phyloP scores from a whole-genome alignment of 306 rosid genomes.

The Lotus japonicus region DNA sequence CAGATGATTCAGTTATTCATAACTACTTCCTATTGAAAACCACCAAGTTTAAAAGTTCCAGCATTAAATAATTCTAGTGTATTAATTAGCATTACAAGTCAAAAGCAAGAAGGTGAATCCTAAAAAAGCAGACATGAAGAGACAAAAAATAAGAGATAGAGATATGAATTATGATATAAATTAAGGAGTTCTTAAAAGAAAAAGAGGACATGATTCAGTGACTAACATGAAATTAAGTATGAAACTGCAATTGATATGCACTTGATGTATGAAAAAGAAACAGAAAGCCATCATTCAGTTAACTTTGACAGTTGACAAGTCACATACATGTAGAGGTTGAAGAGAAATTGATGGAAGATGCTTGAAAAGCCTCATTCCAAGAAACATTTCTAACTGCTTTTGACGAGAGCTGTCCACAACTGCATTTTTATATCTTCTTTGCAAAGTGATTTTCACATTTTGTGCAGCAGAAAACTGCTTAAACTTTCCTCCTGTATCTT shows the following conservation, averaged over 20 bases:
- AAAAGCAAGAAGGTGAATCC: constrained; percentile 4
- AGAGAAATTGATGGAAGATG: constrained; percentile 93
- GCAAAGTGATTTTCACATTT: constrained; percentile 91
- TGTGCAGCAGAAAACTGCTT: constrained; percentile 96
- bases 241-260: constrained; percentile 29
- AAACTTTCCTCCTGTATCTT: constrained; percentile 89
- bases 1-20: constrained; percentile 17
- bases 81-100: not conserved
- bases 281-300: constrained; percentile 25
- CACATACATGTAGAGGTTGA: constrained; percentile 85
- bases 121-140: not conserved
- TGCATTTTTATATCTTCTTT: constrained; percentile 92
- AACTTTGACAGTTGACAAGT: constrained; percentile 30
- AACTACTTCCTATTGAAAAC: constrained; percentile 4
- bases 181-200: constrained; percentile 13
- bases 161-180: not conserved
- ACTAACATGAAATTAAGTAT: constrained; percentile 28
- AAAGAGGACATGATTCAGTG: constrained; percentile 5
- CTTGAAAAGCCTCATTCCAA: constrained; percentile 93
- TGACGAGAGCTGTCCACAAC: constrained; percentile 97
- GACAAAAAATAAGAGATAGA: not conserved
- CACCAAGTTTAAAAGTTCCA: not conserved
- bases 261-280: constrained; percentile 32
- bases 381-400: constrained; percentile 94
- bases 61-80: not conserved